Conservation (phyloP, 2,329 filamentous ascomycete genomes). For the Nemania sp. region DNA sequence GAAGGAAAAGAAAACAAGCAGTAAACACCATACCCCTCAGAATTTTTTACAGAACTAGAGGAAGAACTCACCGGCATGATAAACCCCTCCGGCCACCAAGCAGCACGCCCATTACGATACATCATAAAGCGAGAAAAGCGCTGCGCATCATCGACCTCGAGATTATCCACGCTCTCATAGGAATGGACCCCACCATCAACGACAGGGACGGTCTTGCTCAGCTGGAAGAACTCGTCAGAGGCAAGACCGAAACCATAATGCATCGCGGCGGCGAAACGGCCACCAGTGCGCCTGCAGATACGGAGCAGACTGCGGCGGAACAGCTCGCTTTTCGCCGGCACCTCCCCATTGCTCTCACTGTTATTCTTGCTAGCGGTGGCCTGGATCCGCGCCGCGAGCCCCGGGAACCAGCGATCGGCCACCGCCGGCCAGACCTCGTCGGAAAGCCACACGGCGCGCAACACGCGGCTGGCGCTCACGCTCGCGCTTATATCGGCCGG, state of each 20-base stretch:
- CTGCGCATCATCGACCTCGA: constrained; percentile 25
- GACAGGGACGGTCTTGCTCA: constrained; percentile 32
- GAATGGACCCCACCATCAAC: constrained; percentile 37
- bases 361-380: constrained; percentile 17
- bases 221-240: constrained; percentile 33
- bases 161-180: constrained; percentile 29
- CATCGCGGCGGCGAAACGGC: constrained; percentile 34
- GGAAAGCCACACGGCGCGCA: constrained; percentile 35
- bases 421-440: constrained; percentile 38
- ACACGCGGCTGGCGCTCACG: constrained; percentile 28
- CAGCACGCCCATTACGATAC: constrained; percentile 36
- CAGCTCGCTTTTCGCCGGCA: constrained; percentile 24
- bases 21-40: too few species aligned
- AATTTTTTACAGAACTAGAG: background rate
- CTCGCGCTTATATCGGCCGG: constrained; percentile 31
- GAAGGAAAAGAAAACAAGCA: too few species aligned
- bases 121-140: constrained; percentile 36
- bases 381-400: constrained; percentile 33
- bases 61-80: constrained; percentile 27
- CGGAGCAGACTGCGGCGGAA: constrained; percentile 32
- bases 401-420: constrained; percentile 36
- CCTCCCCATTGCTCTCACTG: too few species aligned
- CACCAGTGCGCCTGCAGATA: constrained; percentile 29
- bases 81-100: constrained; percentile 40
- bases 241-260: constrained; percentile 35